These are phyloP conservation scores for Acidiella bohemica DNA, from an alignment of 495 filamentous ascomycete species.

Conservation along the genomic window DNA sequence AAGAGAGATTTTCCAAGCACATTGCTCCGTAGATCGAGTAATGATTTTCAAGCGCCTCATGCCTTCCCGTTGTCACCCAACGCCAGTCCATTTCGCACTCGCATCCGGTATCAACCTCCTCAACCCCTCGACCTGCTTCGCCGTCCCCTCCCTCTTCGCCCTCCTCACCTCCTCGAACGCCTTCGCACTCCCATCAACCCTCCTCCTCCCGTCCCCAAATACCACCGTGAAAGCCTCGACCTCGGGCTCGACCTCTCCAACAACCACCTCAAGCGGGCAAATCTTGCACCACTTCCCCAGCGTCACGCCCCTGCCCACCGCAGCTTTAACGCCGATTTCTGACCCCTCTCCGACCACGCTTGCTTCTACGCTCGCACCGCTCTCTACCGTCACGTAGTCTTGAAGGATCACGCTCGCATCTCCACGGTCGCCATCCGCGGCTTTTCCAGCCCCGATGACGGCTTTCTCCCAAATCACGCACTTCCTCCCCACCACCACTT, in stretches of 20 bases:
- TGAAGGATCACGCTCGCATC: slow-evolving; percentile 39
- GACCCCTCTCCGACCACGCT: slow-evolving; percentile 47
- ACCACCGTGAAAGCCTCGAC: slow-evolving; percentile 54
- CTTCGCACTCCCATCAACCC: slow-evolving; percentile 7
- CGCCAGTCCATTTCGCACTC: slow-evolving; percentile 5
- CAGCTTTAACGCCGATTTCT: slow-evolving; percentile 46
- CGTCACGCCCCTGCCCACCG: slow-evolving; percentile 46
- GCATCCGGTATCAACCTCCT: slow-evolving; percentile 11
- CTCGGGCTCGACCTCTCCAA: slow-evolving; percentile 37
- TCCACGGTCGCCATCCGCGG: slow-evolving; percentile 25
- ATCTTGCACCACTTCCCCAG: slow-evolving; percentile 49
- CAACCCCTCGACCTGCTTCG: slow-evolving; percentile 5
- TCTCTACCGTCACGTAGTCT: slow-evolving; percentile 47
- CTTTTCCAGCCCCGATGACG: slow-evolving; percentile 23
- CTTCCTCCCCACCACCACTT: slow-evolving; percentile 56
- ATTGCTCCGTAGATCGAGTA: no score
- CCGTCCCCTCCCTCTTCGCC: slow-evolving; percentile 5
- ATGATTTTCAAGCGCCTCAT: no score
- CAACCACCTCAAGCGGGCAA: slow-evolving; percentile 40
- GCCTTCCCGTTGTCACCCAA: no score
- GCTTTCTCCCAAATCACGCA: slow-evolving; percentile 62
- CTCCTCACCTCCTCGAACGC: slow-evolving; percentile 5
- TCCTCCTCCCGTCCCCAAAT: slow-evolving; percentile 35
- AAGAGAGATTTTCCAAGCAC: no score
- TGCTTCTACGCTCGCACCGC: slow-evolving; percentile 49